Base-by-base conservation (phyloP, 768 basidiomycete genomes). In the Lenzites betulinus region DNA sequence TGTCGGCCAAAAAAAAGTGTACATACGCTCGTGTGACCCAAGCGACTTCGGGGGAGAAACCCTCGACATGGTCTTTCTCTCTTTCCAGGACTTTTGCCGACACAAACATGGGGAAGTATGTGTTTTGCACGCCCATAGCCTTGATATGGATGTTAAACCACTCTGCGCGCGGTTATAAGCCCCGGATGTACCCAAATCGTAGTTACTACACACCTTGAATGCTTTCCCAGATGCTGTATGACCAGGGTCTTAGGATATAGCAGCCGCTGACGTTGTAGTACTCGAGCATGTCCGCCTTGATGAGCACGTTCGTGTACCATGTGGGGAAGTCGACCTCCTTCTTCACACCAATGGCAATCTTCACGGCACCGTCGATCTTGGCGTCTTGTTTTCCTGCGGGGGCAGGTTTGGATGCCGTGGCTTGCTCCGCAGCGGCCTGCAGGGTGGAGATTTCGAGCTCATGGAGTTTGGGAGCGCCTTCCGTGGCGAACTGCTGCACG, bases 71-170 rank as follows among this genome's bases (percentile, higher is more conserved):
- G 68, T 98, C 88, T 78, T 98, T 98, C 76, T 99, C 97, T 54
- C 92, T 84, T 75, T 99, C 95, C 58, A 99, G 83, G 25, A 95
- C 92, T 58, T 92, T 93, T 59, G 83, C 75, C 0, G 95, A 95
- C 35, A 99, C 91, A 68, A 98, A 98, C 93, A 99, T 98, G 3
- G 97, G 97, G 83, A 99, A 99, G 72, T 98, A 99, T 4, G 93
- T 88, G 73, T 98, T 98, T 73, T 97, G 92, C 18, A 98, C 96
- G 47, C 89, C 97, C 71, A 98, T 83, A 65, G 90, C 90, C 76
- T 92, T 95, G 80, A 98, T 99, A 69, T 88, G 80, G 39, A 76
- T 75, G 74, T 99, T 91, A 80, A 98, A 98, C 94, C 95, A 99
- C 56, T 83, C 92, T 95, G 69, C 51, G 18, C 57, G 33, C 20